Conservation (phyloP, 179 eudicot species). For the Gypsophila paniculata region DNA sequence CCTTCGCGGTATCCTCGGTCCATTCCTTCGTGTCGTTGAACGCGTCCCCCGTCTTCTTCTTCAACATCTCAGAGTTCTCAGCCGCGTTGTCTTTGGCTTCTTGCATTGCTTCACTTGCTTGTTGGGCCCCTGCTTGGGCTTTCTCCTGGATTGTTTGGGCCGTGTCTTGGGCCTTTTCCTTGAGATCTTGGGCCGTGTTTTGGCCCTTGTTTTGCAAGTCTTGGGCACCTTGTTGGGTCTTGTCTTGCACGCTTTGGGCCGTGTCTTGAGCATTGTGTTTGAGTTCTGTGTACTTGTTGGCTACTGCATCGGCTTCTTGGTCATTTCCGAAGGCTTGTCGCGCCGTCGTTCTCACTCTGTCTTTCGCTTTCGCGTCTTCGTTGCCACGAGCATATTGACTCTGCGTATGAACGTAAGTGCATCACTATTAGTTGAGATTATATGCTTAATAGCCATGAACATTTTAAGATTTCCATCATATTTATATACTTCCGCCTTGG, state of each 20-base stretch:
- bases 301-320: constrained; percentile 19
- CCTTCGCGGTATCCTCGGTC: constrained; percentile 25
- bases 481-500: too few relatives aligned
- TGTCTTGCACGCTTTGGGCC: constrained; percentile 16
- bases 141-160: constrained; percentile 21
- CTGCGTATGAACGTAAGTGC: too few relatives aligned
- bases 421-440: neutral
- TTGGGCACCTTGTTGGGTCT: constrained; percentile 13
- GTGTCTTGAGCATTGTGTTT: constrained; percentile 26
- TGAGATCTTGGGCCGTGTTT: constrained; percentile 3
- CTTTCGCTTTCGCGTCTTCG: constrained; percentile 28
- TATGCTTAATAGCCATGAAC: too few relatives aligned
- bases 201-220: too few relatives aligned
- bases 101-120: constrained; percentile 27
- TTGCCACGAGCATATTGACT: constrained; percentile 26
- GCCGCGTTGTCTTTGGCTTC: constrained; percentile 19
- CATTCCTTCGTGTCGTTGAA: constrained; percentile 20
- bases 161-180: constrained; percentile 24
- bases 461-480: too few relatives aligned
- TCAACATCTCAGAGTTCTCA: neutral
- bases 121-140: constrained; percentile 25
- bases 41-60: constrained; percentile 16
- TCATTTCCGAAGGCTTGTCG: constrained; percentile 23
- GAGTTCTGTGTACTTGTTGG: constrained; percentile 25
- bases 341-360: constrained; percentile 19